Percentiles rank a stretch among this genome's conserved stretches.
phyloP scores from a whole-genome alignment of 1,139 yeast genomes.

The Debaryomyces psychrophilus region DNA sequence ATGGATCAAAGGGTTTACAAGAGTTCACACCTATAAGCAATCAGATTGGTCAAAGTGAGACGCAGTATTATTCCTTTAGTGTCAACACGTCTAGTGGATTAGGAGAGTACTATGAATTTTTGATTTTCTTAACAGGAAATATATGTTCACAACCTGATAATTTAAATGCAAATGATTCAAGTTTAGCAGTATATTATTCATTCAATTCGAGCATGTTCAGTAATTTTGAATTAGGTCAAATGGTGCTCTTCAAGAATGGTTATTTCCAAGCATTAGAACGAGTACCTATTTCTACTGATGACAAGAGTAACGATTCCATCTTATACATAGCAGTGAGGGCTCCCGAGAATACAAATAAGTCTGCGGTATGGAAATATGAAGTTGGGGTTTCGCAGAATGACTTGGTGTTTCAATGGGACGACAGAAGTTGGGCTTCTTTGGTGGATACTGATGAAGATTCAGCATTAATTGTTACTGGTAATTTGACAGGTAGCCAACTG shows the following conservation, averaged over 20 bases:
- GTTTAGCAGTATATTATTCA: slow-evolving; percentile 53
- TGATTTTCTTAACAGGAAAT: slow-evolving; percentile 63
- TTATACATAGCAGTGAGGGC: slow-evolving; percentile 55
- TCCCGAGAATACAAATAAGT: slow-evolving; percentile 41
- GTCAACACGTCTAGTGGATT: slow-evolving; percentile 51
- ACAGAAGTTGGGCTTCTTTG: slow-evolving; percentile 56
- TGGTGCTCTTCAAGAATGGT: slow-evolving; percentile 45
- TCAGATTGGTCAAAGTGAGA: slow-evolving; percentile 40
- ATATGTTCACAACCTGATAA: slow-evolving; percentile 54
- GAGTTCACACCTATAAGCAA: slow-evolving; percentile 51
- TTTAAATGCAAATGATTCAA: slow-evolving; percentile 31
- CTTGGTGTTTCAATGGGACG: slow-evolving; percentile 72
- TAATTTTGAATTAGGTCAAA: slow-evolving; percentile 35
- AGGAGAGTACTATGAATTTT: slow-evolving; percentile 53
- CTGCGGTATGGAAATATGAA: slow-evolving; percentile 60
- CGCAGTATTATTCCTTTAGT: slow-evolving; percentile 47
- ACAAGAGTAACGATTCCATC: slow-evolving; percentile 21
- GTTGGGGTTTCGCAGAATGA: slow-evolving; percentile 71
- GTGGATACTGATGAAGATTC: slow-evolving; percentile 76
- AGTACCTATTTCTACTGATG: slow-evolving; percentile 28
- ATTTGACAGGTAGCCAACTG: slow-evolving; percentile 38
- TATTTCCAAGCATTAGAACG: slow-evolving; percentile 60
- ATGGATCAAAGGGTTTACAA: slow-evolving; percentile 32
- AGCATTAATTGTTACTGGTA: slow-evolving; percentile 71
- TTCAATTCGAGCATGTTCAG: slow-evolving; percentile 46